phyloP scores from a whole-genome alignment of 2,329 filamentous ascomycete genomes.

The Chaetomiaceae sp. region DNA sequence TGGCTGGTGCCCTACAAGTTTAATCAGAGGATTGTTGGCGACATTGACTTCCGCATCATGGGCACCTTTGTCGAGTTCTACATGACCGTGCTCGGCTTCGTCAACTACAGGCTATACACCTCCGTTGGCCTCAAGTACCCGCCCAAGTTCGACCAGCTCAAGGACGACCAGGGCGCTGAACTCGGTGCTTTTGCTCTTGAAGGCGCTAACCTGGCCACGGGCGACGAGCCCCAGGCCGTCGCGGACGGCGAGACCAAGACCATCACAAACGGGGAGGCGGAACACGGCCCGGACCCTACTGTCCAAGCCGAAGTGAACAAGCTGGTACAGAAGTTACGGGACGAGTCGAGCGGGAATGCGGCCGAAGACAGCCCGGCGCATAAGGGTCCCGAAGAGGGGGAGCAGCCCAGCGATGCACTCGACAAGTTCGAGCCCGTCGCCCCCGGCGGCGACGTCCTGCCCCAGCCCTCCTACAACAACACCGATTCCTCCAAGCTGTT shows the following conservation, averaged over 20 bases:
- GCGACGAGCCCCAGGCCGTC: conserved; percentile 49
- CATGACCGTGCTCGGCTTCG: conserved; percentile 88
- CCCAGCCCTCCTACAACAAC: conserved; percentile 65
- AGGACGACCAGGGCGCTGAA: conserved; percentile 85
- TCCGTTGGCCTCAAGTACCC: conserved; percentile 89
- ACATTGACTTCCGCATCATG: conserved; percentile 99
- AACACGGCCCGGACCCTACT: conserved; percentile 54
- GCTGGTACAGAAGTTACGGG: conserved; percentile 61
- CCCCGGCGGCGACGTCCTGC: conserved; percentile 76
- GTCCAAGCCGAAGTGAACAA: conserved; percentile 63
- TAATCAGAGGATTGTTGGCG: conserved; percentile 86
- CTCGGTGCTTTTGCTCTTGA: conserved; percentile 87
- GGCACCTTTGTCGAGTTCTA: conserved; percentile 99
- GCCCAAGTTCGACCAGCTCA: conserved; percentile 81
- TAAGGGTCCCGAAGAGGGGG: conserved; percentile 38
- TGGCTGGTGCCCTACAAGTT: conserved; percentile 98
- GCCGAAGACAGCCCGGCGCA: conserved; percentile 33
- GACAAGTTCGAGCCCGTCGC: conserved; percentile 88
- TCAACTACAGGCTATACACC: conserved; percentile 94
- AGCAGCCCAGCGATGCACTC: conserved; percentile 56
- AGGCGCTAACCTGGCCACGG: conserved; percentile 56
- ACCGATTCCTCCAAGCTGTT: conserved; percentile 71
- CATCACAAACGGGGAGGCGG: conserved; percentile 42
- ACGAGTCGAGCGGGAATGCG: conserved; percentile 34
- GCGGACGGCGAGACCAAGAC: conserved; percentile 48